Base-by-base conservation (phyloP, 768 basidiomycete genomes). In the Pleurotus platypus region DNA sequence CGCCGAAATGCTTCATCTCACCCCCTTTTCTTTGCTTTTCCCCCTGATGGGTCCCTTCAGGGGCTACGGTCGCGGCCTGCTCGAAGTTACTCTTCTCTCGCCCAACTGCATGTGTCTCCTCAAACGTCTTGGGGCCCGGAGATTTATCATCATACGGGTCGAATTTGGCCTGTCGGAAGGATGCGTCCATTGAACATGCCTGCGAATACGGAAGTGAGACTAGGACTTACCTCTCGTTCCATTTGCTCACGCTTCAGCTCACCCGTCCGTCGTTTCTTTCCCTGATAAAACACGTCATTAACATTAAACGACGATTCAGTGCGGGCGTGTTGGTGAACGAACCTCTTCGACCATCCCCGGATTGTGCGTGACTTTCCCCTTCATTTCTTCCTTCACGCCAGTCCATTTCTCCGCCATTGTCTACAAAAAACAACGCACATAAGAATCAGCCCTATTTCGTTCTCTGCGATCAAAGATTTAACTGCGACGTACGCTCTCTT, bases 381-480 rank as follows among this genome's bases (percentile, higher is more conserved):
- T 65, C 1, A 75, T 12, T 49, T 73, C 66, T 53, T 76, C 70
- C 54, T 70, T 66, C 5, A 73, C 27, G 0, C 75, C 74, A 5
- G 60, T 63, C 0, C 75, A 24, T 50, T 69, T 75, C 15, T 76
- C 76, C 6, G 48, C 40, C 35, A 75, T 26, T 3, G 62, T 64
- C 73, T 75, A 15, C 0, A 16, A 0, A 30, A 18, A 42, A 27
- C 30, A 26, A 26, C 24, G 11, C 30, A 47, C 24, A 26, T 6
- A 24, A 2, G n/a, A 26, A 3, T 37, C n/a, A 46, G 22, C 18
- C 30, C 45, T 16, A 42, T 43, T 15, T 1, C 13, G 26, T 26
- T 15, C 35, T n/a, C 24, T 16, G 15, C 15, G 16, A 18, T 49
- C 18, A 8, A 43, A 7, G 30, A 11, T 9, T 1, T 12, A 4